Conservation (phyloP, 768 basidiomycete genomes). For the Amanita rimosa region DNA sequence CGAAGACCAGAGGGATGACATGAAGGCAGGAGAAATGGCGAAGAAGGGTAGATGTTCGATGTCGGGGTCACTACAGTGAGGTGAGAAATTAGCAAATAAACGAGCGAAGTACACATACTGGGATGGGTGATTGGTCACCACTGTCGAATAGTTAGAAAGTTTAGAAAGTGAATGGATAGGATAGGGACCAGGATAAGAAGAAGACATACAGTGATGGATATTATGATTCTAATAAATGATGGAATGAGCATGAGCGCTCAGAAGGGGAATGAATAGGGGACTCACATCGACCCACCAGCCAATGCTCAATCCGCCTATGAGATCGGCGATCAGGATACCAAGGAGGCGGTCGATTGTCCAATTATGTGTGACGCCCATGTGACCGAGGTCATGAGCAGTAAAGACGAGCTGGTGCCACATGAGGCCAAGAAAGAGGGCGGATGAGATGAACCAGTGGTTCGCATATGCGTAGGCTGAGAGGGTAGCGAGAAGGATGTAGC, state of each 20-base stretch:
- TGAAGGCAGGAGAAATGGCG: slow-evolving; percentile 83
- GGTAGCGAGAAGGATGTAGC: slow-evolving; percentile 58
- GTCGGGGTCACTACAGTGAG: slow-evolving; percentile 66
- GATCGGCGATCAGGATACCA: slow-evolving; percentile 72
- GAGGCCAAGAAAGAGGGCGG: slow-evolving; percentile 75
- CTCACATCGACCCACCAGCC: slow-evolving; percentile 98
- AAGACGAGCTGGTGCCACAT: slow-evolving; percentile 96
- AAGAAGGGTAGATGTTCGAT: slow-evolving; percentile 90
- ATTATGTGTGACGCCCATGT: slow-evolving; percentile 85
- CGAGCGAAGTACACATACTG: slow-evolving; percentile 45
- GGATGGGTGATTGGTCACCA: slow-evolving; percentile 94
- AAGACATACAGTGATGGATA: slow-evolving; percentile 82
- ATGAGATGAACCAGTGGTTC: slow-evolving; percentile 54
- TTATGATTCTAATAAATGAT: slow-evolving; percentile 66
- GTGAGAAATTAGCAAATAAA: slow-evolving; percentile 8
- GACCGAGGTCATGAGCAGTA: slow-evolving; percentile 88
- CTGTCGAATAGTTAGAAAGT: slow-evolving; percentile 27
- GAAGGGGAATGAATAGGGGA: slow-evolving; percentile 11
- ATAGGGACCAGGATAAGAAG: background rate
- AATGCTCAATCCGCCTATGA: slow-evolving; percentile 85
- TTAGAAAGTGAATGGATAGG: slow-evolving; percentile 7
- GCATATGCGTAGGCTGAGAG: slow-evolving; percentile 52
- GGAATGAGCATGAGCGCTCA: background rate
- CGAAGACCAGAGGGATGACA: slow-evolving; percentile 80
- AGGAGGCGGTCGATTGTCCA: slow-evolving; percentile 75